Percentiles rank a stretch among this genome's conserved stretches.
These are phyloP conservation scores for Claviceps cyperi DNA, from an alignment of 2,329 filamentous ascomycete species.

Conservation along the genomic window DNA sequence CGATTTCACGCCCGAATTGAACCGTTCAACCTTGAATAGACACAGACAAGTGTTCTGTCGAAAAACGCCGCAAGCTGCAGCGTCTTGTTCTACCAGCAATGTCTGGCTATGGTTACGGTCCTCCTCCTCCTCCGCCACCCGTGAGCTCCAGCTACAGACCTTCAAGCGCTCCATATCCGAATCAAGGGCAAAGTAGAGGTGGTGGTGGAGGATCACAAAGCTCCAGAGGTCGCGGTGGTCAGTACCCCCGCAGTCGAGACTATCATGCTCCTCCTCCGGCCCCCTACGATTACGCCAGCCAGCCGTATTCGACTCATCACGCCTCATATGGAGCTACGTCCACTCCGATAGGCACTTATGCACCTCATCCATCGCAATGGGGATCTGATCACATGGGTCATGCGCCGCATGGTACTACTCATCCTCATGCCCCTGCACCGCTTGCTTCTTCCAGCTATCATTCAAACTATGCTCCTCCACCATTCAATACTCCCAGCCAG, in stretches of 20 bases:
- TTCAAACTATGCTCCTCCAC: constrained; percentile 43
- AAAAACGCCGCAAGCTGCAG: constrained; percentile 4
- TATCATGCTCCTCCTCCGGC: constrained; percentile 24
- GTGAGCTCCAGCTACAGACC: constrained; percentile 24
- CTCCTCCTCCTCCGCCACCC: constrained; percentile 33
- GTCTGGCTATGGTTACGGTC: constrained; percentile 36
- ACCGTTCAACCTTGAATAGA: not conserved
- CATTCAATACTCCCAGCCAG: constrained; percentile 27
- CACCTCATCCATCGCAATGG: constrained; percentile 27
- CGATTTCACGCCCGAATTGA: not conserved
- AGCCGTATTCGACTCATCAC: constrained; percentile 20
- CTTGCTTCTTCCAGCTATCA: constrained; percentile 42
- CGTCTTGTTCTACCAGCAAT: constrained; percentile 15
- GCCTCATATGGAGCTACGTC: constrained; percentile 20
- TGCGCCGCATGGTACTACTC: constrained; percentile 23
- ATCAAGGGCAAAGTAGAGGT: constrained; percentile 24
- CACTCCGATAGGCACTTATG: constrained; percentile 22
- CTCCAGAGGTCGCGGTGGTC: constrained; percentile 25
- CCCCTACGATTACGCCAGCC: constrained; percentile 30
- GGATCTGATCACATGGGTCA: constrained; percentile 22
- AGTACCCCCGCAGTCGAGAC: constrained; percentile 24
- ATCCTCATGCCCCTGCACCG: constrained; percentile 31
- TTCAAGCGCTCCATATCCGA: constrained; percentile 23
- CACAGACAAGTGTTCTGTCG: constrained; percentile 10
- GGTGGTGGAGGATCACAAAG: constrained; percentile 22